Conservation (phyloP, 805 yeast species). For the Wickerhamia fluorescens region DNA sequence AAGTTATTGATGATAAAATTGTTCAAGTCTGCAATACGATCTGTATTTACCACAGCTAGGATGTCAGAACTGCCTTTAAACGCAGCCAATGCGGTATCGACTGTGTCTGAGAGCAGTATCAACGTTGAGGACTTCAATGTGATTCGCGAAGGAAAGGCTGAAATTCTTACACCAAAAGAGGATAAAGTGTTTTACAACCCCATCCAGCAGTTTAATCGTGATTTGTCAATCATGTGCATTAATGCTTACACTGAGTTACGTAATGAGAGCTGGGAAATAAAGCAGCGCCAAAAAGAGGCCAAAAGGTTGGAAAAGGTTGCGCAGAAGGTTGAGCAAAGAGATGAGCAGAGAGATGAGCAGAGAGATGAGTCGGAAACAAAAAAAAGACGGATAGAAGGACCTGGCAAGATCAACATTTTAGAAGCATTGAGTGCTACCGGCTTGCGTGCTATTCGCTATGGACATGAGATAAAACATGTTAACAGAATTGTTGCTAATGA, state of each 20-base stretch:
- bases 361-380: slow-evolving; percentile 5
- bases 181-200: slow-evolving; percentile 91
- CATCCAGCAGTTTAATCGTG: slow-evolving; percentile 94
- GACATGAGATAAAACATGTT: slow-evolving; percentile 78
- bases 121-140: slow-evolving; percentile 24
- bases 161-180: slow-evolving; percentile 72
- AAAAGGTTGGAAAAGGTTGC: slow-evolving; percentile 16
- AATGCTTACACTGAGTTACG: slow-evolving; percentile 76
- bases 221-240: slow-evolving; percentile 76
- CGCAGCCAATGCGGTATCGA: slow-evolving; percentile 2
- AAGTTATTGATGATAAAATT: slow-evolving; percentile 4
- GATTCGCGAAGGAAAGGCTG: slow-evolving; percentile 74
- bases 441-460: slow-evolving; percentile 86
- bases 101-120: slow-evolving; percentile 5
- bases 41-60: too few species aligned
- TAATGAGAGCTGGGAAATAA: slow-evolving; percentile 26
- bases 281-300: slow-evolving; percentile 14
- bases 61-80: too few species aligned
- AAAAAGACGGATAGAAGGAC: slow-evolving; percentile 9
- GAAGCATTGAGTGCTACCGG: slow-evolving; percentile 97
- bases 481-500: slow-evolving; percentile 83
- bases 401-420: slow-evolving; percentile 46
- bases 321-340: slow-evolving; percentile 11
- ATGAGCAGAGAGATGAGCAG: slow-evolving; percentile 9
- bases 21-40: slow-evolving; percentile 2